A percentile compares a stretch with the other conserved stretches of the same genome.
Evolutionary conservation across 495 filamentous ascomycete genomes (phyloP).

Genomic region (Aspergillus nanangensis): DNA sequence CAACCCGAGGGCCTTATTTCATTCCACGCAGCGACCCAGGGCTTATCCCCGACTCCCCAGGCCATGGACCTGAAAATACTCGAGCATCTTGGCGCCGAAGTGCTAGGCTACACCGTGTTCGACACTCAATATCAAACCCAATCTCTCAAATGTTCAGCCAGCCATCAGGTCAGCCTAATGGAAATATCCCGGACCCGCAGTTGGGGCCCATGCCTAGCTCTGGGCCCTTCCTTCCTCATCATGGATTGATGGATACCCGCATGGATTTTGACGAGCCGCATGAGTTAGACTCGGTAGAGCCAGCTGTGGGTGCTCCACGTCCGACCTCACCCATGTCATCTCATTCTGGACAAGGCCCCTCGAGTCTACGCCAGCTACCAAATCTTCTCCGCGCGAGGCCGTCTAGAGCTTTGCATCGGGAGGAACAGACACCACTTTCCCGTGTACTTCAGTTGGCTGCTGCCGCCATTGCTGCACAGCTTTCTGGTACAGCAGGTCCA

Average conservation of each 20-base stretch:
- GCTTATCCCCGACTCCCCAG: conserved; percentile 21
- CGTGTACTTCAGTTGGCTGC: conserved; percentile 56
- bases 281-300: conserved; percentile 42
- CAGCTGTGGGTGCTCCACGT: conserved; percentile 18
- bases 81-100: conserved; percentile 41
- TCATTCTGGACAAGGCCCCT: conserved; percentile 21
- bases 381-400: conserved; percentile 44
- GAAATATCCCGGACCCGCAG: conserved; percentile 17
- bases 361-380: conserved; percentile 36
- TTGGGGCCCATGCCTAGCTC: conserved; percentile 13
- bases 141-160: conserved; percentile 46
- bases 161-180: conserved; percentile 13
- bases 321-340: conserved; percentile 21
- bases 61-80: conserved; percentile 25
- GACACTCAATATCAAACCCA: conserved; percentile 39
- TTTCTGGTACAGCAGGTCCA: conserved; percentile 52
- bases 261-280: conserved; percentile 38
- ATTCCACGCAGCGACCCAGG: conserved; percentile 33
- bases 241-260: conserved; percentile 37
- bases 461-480: conserved; percentile 56
- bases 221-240: conserved; percentile 25
- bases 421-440: conserved; percentile 55
- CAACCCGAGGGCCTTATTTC: conserved; percentile 31
- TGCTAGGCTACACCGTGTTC: conserved; percentile 37
- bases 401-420: conserved; percentile 44